Evolutionary conservation across 768 basidiomycete species (phyloP).

Genomic region (Sporobolomyces phaffii): DNA sequence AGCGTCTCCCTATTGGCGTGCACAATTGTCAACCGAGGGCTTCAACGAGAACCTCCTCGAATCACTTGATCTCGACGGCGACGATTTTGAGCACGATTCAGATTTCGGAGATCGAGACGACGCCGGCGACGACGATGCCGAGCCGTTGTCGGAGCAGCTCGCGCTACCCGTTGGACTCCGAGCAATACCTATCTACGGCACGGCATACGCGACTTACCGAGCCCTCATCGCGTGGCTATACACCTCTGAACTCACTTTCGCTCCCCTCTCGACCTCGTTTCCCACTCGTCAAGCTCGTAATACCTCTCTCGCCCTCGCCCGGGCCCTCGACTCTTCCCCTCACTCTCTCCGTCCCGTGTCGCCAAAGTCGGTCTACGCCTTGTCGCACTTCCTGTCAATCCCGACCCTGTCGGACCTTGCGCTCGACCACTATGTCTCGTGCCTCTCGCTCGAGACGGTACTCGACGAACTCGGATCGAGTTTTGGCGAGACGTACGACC

Average conservation of each 20-base stretch:
- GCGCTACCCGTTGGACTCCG: background rate
- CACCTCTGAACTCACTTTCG: conserved; percentile 7
- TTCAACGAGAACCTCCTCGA: conserved; percentile 4
- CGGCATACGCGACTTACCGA: conserved; percentile 14
- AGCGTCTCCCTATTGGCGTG: conserved; percentile 19
- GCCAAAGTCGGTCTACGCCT: conserved; percentile 18
- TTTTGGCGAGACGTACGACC: conserved; percentile 6
- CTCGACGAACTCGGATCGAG: conserved; percentile 7
- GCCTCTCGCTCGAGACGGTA: background rate
- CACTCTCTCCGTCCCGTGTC: conserved; percentile 11
- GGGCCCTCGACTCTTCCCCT: background rate
- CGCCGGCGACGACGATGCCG: background rate
- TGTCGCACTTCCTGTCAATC: conserved; percentile 30
- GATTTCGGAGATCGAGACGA: conserved; percentile 1
- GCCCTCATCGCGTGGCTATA: conserved; percentile 9
- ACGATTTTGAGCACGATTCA: conserved; percentile 3
- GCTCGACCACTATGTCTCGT: background rate
- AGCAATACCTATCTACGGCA: conserved; percentile 8
- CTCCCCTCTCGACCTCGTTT: conserved; percentile 21
- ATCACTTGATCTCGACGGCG: background rate
- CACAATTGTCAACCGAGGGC: background rate
- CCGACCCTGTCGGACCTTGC: background rate
- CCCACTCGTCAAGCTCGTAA: background rate
- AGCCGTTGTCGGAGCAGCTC: background rate
- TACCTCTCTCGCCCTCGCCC: background rate